Evolutionary conservation across 208 protist genomes (phyloP).

Genomic region (Lotmaria passim): DNA sequence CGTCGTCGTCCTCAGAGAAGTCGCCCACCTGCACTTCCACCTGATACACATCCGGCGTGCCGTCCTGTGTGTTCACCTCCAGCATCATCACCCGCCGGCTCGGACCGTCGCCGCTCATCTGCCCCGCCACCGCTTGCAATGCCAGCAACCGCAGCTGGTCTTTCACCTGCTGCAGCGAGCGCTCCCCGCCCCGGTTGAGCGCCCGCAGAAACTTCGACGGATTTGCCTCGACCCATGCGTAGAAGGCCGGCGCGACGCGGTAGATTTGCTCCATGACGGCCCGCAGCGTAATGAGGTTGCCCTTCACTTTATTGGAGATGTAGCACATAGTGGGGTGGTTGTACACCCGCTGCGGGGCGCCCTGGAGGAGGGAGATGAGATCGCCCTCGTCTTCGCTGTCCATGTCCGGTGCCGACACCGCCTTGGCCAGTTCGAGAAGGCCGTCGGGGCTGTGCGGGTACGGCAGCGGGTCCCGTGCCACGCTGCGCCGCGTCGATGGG

Average conservation of each 20-base stretch:
- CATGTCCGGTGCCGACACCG: constrained; percentile 6
- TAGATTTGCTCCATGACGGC: constrained; percentile 53
- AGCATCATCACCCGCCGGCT: constrained; percentile 40
- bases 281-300: constrained; percentile 43
- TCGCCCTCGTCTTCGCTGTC: constrained; percentile 23
- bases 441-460: constrained; percentile 54
- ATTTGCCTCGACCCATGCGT: constrained; percentile 59
- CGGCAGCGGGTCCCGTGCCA: constrained; percentile 29
- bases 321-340: constrained; percentile 61
- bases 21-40: constrained; percentile 38
- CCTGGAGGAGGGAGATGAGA: constrained; percentile 26
- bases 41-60: constrained; percentile 29
- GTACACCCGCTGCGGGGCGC: constrained; percentile 38
- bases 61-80: constrained; percentile 33
- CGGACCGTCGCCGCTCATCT: constrained; percentile 29
- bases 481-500: neutral
- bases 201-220: constrained; percentile 49
- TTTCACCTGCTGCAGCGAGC: constrained; percentile 32
- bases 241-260: constrained; percentile 46
- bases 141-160: constrained; percentile 38
- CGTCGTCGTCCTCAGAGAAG: constrained; percentile 21
- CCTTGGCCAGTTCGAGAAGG: constrained; percentile 30
- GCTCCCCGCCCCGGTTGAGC: constrained; percentile 26
- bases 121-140: constrained; percentile 29
- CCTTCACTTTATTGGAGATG: constrained; percentile 56